Conservation (phyloP, 106 monocot species). For the Platanthera zijinensis region DNA sequence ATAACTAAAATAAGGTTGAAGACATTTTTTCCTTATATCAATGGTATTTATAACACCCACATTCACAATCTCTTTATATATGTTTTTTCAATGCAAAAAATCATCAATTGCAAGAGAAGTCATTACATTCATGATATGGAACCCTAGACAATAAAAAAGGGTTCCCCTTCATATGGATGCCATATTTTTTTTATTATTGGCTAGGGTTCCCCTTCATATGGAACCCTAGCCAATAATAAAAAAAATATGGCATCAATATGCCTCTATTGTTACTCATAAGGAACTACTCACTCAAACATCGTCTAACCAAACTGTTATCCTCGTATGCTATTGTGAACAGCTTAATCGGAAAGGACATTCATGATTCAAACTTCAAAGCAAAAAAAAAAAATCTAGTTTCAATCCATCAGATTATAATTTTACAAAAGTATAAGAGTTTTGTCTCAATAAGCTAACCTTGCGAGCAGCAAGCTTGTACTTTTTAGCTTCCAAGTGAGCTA, state of each 20-base stretch:
- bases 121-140: not conserved
- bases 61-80: not conserved
- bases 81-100: not conserved
- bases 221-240: not conserved
- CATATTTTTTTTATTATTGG: no score
- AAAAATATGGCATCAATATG: not conserved
- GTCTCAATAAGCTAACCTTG: constrained; percentile 47
- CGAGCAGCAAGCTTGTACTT: constrained; percentile 96
- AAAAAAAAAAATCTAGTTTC: not conserved
- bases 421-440: no score
- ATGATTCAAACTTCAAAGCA: not conserved
- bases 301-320: not conserved
- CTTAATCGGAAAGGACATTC: not conserved
- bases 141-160: no score
- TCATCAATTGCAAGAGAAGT: not conserved
- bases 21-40: not conserved
- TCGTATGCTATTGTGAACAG: not conserved
- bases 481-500: constrained; percentile 75
- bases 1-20: not conserved
- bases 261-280: not conserved
- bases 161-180: no score
- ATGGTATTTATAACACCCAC: not conserved
- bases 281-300: not conserved
- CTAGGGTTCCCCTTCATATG: no score
- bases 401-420: not conserved